Evolutionary conservation across 2,329 filamentous ascomycete genomes (phyloP), one percentile per base, ranked within the genome.

Genomic region (Didymella exigua): DNA sequence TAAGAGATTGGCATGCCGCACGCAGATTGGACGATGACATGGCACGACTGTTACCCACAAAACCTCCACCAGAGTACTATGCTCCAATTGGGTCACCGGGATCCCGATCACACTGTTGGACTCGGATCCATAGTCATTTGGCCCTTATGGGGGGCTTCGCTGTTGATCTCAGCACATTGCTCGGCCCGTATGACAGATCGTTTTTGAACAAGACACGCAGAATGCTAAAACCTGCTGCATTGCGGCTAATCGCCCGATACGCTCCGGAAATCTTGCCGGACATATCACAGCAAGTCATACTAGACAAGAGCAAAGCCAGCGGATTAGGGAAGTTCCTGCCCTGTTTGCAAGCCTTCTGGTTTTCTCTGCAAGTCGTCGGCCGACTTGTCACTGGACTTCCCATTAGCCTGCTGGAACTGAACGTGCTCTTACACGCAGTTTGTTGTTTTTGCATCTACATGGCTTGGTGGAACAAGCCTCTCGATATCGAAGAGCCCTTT

Each of bases 131-230:
- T n/a, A 41, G 45, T 19, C 34, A 40, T 26, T 48, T 40, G 19
- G 45, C 34, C 5, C 26, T 40, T 13, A 48, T 48, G 45, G 45
- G 45, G 1, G 45, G 45, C n/a, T 48, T 48, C 24, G 45, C 24
- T 11, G 23, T 48, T 16, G 34, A 48, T 8, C 24, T 16, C 13
- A 18, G 31, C 19, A 9, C 23, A 9, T 23, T 18, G 13, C 1
- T 4, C 21, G 27, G 1, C 18, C 16, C 6, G 31, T 18, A 11
- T 18, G 34, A 5, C 5, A 31, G 18, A 31, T 18, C 24, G 24
- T n/a, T n/a, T n/a, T n/a, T n/a, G n/a, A n/a, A 26, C 24, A 26
- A 26, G 24, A 9, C 5, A 26, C 24, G 24, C 9, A 26, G 9
- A 9, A 9, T 26, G 24, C 9, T 26, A 9, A 5, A 26, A 5